These are phyloP conservation scores for Mycosphaerella sp. DNA, from an alignment of 2,329 filamentous ascomycete species.

Conservation along the genomic window DNA sequence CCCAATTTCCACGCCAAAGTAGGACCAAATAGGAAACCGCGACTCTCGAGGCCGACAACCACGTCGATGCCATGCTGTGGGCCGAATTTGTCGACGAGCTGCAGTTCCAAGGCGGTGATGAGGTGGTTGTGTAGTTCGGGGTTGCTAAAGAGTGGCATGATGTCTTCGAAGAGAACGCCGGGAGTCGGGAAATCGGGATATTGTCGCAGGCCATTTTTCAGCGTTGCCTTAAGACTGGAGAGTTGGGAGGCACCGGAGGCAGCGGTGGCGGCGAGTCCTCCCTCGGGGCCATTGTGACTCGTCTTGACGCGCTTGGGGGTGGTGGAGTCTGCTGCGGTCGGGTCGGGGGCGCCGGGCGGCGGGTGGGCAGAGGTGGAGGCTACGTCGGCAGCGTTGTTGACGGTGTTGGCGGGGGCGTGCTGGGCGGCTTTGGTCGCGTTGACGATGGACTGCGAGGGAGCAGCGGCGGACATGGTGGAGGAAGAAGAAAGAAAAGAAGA, in stretches of 20 bases:
- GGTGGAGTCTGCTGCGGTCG: conserved; percentile 18
- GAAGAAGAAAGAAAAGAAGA: conserved; percentile 3
- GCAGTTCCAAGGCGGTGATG: conserved; percentile 76
- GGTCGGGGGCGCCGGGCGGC: conserved; percentile 24
- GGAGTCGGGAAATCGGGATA: conserved; percentile 88
- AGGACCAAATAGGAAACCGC: conserved; percentile 93
- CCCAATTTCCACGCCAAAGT: conserved; percentile 76
- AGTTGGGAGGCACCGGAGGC: conserved; percentile 39
- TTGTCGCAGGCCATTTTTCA: conserved; percentile 69
- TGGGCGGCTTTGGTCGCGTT: conserved; percentile 11
- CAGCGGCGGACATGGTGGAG: conserved; percentile 15
- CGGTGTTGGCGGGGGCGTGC: conserved; percentile 5
- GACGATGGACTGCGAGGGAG: conserved; percentile 7
- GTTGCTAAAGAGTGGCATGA: conserved; percentile 89
- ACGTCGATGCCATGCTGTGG: conserved; percentile 57
- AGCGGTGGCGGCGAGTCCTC: conserved; percentile 46
- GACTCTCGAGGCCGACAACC: conserved; percentile 85
- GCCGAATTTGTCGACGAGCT: conserved; percentile 60
- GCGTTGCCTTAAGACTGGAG: conserved; percentile 58
- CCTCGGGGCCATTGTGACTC: conserved; percentile 39
- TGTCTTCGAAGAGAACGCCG: conserved; percentile 95
- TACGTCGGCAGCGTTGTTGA: conserved; percentile 18
- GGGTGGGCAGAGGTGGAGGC: conserved; percentile 27
- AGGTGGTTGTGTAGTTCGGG: conserved; percentile 67
- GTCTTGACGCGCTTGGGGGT: conserved; percentile 1